Base-by-base conservation (phyloP, 2,329 filamentous ascomycete species). In the Colletotrichum destructivum region DNA sequence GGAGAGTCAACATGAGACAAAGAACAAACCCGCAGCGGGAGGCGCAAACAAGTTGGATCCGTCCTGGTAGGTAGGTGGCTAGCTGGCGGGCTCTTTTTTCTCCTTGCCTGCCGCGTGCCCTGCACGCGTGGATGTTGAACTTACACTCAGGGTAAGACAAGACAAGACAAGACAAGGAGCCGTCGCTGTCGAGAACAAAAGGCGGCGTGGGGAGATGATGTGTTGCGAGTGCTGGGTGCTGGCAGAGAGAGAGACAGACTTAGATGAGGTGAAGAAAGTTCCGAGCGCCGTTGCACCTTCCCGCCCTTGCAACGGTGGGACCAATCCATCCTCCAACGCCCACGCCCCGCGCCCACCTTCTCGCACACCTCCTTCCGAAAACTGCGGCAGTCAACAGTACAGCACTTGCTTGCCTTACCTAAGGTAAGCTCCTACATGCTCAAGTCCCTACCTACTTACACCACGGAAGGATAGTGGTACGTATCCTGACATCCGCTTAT, bases 211-310 rank as follows among this genome's bases (percentile, higher is more conserved):
- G 31, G 31, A 35, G 31, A 35, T 35, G 31, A 35, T 35, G 8
- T 5, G 31, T 35, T 35, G 31, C 8, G 8, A 35, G 31, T 35
- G 31, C 31, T 35, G 31, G 8, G 31, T 35, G 31, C 31, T 35
- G 31, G 31, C 18, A 63, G 35, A 46, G n/a, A n/a, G n/a, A n/a
- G n/a, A n/a, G n/a, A n/a, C n/a, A n/a, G n/a, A 26, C 40, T 15
- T 12, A 51, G 38, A 65, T 18, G 26, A 47, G 13, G 6, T 18
- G 42, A 26, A 38, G 62, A 54, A 67, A 54, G 56, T 51, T 35
- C 44, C 52, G 51, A 57, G 52, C 51, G 60, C 52, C 60, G 66
- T 69, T 64, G 52, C 51, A 64, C 52, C 66, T 64, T 64, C 66
- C 66, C 60, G 52, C 42, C 18, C 47, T 57, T 11, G 26, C 18